These are phyloP conservation scores for Botryotinia narcissicola DNA, from an alignment of 2,329 filamentous ascomycete species.

Conservation along the genomic window DNA sequence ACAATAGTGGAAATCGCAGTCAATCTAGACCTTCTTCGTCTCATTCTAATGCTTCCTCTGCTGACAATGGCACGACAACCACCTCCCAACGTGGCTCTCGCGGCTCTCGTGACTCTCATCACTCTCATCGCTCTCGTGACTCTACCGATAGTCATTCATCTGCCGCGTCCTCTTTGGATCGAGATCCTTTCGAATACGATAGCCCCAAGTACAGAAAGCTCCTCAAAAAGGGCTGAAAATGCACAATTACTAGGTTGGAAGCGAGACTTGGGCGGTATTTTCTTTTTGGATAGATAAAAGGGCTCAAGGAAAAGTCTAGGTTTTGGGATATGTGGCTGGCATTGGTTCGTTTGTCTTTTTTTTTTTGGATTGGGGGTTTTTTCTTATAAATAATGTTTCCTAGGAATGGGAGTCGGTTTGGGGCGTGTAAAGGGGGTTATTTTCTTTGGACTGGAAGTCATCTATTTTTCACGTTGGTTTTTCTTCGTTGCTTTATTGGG, in stretches of 20 bases:
- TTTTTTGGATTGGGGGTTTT: neutral
- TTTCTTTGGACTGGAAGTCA: neutral
- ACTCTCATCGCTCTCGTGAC: neutral
- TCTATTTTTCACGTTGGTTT: neutral
- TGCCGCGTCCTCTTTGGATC: accelerated
- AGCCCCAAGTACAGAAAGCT: accelerated
- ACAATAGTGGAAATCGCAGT: neutral
- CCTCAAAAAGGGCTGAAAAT: neutral
- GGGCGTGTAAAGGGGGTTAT: neutral
- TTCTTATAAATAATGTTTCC: neutral
- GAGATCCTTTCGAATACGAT: neutral
- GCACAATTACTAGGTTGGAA: neutral
- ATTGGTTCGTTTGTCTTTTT: neutral
- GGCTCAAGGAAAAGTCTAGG: neutral
- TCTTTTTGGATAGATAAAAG: neutral
- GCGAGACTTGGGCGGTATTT: neutral
- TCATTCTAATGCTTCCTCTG: neutral
- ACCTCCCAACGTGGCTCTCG: neutral
- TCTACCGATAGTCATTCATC: neutral
- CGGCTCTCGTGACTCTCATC: too few species aligned
- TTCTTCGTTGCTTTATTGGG: neutral
- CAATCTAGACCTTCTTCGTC: neutral
- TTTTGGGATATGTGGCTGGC: neutral
- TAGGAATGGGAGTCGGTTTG: neutral
- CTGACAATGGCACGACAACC: neutral